These are phyloP conservation scores for Epichloe scottii DNA, from an alignment of 2,329 filamentous ascomycete species.

Conservation along the genomic window DNA sequence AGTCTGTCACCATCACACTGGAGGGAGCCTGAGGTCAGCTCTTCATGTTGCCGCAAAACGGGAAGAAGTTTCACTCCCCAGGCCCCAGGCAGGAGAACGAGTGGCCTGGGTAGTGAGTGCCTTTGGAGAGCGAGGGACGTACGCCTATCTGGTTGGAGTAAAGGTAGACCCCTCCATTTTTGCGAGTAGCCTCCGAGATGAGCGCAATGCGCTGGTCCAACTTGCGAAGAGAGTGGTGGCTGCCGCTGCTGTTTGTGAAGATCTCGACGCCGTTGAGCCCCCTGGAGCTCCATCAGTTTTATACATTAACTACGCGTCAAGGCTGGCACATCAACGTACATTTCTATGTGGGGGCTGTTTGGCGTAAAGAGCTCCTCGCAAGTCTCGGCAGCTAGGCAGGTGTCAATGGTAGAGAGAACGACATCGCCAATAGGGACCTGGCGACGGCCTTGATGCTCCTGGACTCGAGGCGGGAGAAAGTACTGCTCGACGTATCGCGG, in stretches of 20 bases:
- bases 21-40: background rate
- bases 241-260: constrained; percentile 6
- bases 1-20: constrained; percentile 1
- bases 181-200: constrained; percentile 4
- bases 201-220: constrained; percentile 4
- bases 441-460: constrained; percentile 19
- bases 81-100: background rate
- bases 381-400: constrained; percentile 22
- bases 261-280: constrained; percentile 6
- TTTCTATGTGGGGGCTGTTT: constrained; percentile 13
- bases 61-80: background rate
- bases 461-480: constrained; percentile 19
- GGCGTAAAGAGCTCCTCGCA: constrained; percentile 5
- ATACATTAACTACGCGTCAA: no score
- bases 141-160: constrained; percentile 4
- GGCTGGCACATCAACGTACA: background rate
- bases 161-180: constrained; percentile 4
- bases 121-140: background rate
- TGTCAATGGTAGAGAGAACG: constrained; percentile 24
- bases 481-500: constrained; percentile 21
- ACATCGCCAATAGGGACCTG: constrained; percentile 27
- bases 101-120: background rate
- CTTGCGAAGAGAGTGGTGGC: constrained; percentile 5
- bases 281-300: background rate
- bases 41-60: background rate